These are phyloP conservation scores for Lentinula edodes DNA, from an alignment of 768 basidiomycete species.

Conservation along the genomic window DNA sequence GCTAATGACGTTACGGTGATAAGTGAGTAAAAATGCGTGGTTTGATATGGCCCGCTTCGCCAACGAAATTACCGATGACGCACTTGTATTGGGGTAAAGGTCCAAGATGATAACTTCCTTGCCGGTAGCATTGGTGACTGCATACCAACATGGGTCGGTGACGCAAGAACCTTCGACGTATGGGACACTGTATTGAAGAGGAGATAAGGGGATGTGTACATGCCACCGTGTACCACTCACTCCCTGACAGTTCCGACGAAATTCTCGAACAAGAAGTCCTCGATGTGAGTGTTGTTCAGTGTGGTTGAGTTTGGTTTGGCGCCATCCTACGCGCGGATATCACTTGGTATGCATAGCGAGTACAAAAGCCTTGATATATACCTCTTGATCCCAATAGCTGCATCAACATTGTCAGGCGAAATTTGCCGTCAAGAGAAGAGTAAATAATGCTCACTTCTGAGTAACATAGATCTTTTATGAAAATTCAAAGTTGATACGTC, in stretches of 20 bases:
- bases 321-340: not conserved
- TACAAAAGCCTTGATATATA: conserved; percentile 22
- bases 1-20: not conserved
- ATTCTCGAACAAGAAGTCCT: conserved; percentile 50
- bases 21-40: not conserved
- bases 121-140: conserved; percentile 46
- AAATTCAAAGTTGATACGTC: not conserved
- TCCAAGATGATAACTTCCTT: conserved; percentile 57
- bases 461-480: conserved; percentile 52
- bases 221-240: conserved; percentile 7
- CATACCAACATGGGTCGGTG: conserved; percentile 55
- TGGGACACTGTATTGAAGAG: conserved; percentile 23
- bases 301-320: conserved; percentile 35
- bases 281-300: conserved; percentile 48
- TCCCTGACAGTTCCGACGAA: conserved; percentile 50
- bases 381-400: conserved; percentile 62
- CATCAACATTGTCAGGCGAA: not conserved
- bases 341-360: not conserved
- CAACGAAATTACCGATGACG: conserved; percentile 7
- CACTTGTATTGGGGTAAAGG: conserved; percentile 50
- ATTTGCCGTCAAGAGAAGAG: not conserved
- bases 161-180: conserved; percentile 58
- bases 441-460: conserved; percentile 44
- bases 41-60: not conserved
- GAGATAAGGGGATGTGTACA: conserved; percentile 7